Evolutionary conservation across 306 rosid genomes (phyloP).

Genomic region (Castanea sativa): DNA sequence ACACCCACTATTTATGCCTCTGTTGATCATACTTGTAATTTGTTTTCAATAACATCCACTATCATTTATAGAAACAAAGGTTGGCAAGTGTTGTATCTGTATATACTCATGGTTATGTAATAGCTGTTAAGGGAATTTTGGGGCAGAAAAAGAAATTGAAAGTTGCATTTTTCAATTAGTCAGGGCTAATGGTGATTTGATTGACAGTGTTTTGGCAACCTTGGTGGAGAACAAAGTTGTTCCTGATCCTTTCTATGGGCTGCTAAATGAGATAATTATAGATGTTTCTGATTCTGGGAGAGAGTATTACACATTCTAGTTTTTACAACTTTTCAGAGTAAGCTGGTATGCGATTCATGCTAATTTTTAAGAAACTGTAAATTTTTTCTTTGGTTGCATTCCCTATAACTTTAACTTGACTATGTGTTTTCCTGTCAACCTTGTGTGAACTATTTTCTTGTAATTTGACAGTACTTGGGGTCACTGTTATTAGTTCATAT

Average conservation of each 20-base stretch:
- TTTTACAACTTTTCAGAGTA: slow-evolving; percentile 66
- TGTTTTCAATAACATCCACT: not conserved
- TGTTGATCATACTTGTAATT: not conserved
- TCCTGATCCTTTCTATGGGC: slow-evolving; percentile 86
- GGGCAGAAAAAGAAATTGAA: not conserved
- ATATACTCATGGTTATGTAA: not conserved
- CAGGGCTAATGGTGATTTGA: not conserved
- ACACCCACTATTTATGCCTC: not conserved
- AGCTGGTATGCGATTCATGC: slow-evolving; percentile 41
- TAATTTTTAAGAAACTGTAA: too few species aligned
- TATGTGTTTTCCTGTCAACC: too few species aligned
- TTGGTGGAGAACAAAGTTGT: slow-evolving; percentile 73
- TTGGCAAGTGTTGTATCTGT: not conserved
- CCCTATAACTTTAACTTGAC: too few species aligned
- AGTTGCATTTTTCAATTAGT: not conserved
- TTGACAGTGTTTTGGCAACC: slow-evolving; percentile 75
- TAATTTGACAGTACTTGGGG: not conserved
- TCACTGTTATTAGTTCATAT: not conserved
- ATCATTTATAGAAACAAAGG: not conserved
- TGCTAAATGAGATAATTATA: slow-evolving; percentile 60
- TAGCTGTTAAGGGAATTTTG: not conserved
- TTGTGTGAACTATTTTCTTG: not conserved
- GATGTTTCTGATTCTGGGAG: slow-evolving; percentile 95
- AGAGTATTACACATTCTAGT: slow-evolving; percentile 83
- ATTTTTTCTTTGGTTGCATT: too few species aligned